These are phyloP conservation scores for Termitomyces heimii DNA, from an alignment of 768 basidiomycete species.

Conservation along the genomic window DNA sequence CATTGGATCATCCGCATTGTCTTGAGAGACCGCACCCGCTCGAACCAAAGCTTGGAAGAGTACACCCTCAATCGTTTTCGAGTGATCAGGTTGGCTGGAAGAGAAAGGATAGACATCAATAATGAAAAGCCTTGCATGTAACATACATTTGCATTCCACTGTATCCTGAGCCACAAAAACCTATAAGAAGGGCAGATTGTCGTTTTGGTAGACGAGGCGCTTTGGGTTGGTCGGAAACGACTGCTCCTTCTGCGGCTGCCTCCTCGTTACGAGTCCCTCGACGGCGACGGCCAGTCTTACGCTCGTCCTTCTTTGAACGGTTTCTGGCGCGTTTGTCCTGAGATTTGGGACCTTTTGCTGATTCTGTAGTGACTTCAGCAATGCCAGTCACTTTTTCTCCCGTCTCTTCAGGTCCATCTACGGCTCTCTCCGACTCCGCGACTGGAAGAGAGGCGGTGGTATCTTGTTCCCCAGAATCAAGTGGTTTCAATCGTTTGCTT, in stretches of 20 bases:
- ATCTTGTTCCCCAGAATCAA: background rate
- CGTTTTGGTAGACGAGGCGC: slow-evolving; percentile 71
- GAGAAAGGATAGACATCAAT: background rate
- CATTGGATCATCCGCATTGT: slow-evolving; percentile 86
- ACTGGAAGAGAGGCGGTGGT: background rate
- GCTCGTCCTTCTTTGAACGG: slow-evolving; percentile 30
- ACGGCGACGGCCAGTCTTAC: slow-evolving; percentile 33
- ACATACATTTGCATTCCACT: slow-evolving; percentile 95
- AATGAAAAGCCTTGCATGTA: background rate
- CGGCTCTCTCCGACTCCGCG: background rate
- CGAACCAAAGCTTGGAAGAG: slow-evolving; percentile 85
- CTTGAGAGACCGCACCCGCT: slow-evolving; percentile 89
- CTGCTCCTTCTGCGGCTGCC: slow-evolving; percentile 17
- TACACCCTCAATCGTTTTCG: slow-evolving; percentile 83
- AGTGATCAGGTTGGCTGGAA: slow-evolving; percentile 60
- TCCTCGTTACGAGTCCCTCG: slow-evolving; percentile 35
- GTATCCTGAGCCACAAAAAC: slow-evolving; percentile 90
- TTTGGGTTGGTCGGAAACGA: slow-evolving; percentile 29
- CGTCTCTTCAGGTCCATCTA: background rate
- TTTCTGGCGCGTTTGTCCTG: slow-evolving; percentile 9
- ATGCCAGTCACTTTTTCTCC: background rate
- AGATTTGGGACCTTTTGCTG: background rate
- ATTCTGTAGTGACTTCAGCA: background rate
- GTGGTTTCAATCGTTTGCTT: slow-evolving; percentile 9
- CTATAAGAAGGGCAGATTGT: slow-evolving; percentile 78